Base-by-base conservation (phyloP, 495 filamentous ascomycete genomes). In the Aspergillus cavernicola region DNA sequence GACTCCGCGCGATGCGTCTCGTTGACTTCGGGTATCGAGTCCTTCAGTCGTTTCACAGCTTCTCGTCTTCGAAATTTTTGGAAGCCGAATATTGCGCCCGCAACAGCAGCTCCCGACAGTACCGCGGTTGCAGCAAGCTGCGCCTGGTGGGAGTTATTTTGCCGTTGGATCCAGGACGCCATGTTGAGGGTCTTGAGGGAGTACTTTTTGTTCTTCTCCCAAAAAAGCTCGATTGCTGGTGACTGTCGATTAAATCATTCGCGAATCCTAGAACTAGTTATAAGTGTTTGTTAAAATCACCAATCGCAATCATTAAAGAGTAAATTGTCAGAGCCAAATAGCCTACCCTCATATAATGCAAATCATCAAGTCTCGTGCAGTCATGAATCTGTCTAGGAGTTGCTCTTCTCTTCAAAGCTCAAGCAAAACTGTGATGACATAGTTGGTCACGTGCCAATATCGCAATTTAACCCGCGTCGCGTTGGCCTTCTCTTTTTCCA, bases 121-220 rank as follows among this genome's bases (percentile, higher is more conserved):
- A 91, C 71, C 5, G 89, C 89, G 0, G 88, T 89, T 13, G 87
- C 82, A 18, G 82, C 84, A 43, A 96, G 77, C 67, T 92, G 90
- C 3, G 76, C 74, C 55, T 75, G 69, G 37, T 80, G 77, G 15
- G 78, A 77, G 35, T 70, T 70, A 54, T 73, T 71, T 32, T 79
- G 70, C 26, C 79, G 72, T 51, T 78, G 72, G 52, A 85, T 56
- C 80, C 80, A 85, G 20, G 77, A 78, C 15, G 80, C 71, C 80
- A 84, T 85, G 46, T 60, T 41, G 33, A 24, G 12, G 16, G 6
- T 31, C 5, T 16, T 43, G 1, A 20, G 18, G 9, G 16, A n/a
- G n/a, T n/a, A n/a, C 18, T 22, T 20, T 29, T 15, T 23, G 18
- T 23, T 23, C 26, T 12, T 24, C 19, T 48, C 6, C 15, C 2